These are phyloP conservation scores for Globisporangium cylindrosporum DNA, from an alignment of 352 stramenopile species.

Conservation along the genomic window DNA sequence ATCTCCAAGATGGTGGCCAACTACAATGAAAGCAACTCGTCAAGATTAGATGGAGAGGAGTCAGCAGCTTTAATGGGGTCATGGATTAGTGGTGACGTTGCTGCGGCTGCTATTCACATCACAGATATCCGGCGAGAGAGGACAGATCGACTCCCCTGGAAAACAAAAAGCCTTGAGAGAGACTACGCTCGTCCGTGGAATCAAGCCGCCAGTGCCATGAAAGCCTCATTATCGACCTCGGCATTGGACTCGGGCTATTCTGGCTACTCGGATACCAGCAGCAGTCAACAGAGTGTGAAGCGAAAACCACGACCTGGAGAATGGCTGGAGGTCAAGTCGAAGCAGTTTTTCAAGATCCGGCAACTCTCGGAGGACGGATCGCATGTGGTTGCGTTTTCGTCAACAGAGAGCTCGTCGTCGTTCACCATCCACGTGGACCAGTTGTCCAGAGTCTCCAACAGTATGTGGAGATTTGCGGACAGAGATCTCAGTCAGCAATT, in stretches of 20 bases:
- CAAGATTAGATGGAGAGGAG: background rate
- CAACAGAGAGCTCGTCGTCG: slow-evolving; percentile 16
- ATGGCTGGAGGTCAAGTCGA: slow-evolving; percentile 48
- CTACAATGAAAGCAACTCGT: background rate
- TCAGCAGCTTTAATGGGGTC: background rate
- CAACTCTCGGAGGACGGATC: slow-evolving; percentile 32
- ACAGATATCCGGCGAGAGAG: background rate
- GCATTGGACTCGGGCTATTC: background rate
- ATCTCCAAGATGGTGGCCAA: slow-evolving; percentile 12
- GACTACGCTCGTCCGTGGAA: slow-evolving; percentile 28
- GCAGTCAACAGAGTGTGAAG: background rate
- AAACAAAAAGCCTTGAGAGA: slow-evolving; percentile 8
- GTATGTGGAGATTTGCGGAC: slow-evolving; percentile 34
- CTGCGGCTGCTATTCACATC: background rate
- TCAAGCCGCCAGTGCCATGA: background rate
- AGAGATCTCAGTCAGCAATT: slow-evolving; percentile 10
- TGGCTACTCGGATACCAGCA: background rate
- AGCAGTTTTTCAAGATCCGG: slow-evolving; percentile 46
- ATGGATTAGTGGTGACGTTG: background rate
- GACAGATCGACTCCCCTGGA: slow-evolving; percentile 19
- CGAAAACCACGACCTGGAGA: slow-evolving; percentile 38
- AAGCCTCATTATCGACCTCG: background rate
- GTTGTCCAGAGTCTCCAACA: slow-evolving; percentile 36
- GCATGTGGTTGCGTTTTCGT: slow-evolving; percentile 23
- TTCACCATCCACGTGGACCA: slow-evolving; percentile 29